phyloP scores from a whole-genome alignment of 345 rosid species.

The Salix exigua region DNA sequence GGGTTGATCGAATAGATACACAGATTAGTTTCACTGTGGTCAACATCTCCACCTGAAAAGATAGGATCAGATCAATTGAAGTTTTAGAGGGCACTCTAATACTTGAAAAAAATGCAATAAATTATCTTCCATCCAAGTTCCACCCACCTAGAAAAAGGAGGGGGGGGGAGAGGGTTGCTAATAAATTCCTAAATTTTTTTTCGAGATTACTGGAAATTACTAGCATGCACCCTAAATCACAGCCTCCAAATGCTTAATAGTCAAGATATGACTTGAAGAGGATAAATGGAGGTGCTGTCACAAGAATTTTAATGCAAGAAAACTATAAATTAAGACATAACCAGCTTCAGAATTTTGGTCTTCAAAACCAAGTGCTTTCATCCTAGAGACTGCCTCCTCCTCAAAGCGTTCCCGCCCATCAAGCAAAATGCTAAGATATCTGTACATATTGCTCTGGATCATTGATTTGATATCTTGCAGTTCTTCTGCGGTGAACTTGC shows the following conservation, averaged over 20 bases:
- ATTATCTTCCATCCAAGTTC: neutral
- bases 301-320: neutral
- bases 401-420: conserved; percentile 98
- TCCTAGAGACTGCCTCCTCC: conserved; percentile 66
- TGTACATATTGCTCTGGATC: conserved; percentile 96
- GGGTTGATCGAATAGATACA: conserved; percentile 77
- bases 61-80: neutral
- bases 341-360: conserved; percentile 53
- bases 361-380: conserved; percentile 32
- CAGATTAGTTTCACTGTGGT: conserved; percentile 36
- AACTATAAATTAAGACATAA: conserved; percentile 19
- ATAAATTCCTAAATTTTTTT: neutral
- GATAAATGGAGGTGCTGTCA: neutral
- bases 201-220: neutral
- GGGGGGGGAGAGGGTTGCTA: neutral
- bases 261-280: neutral
- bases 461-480: conserved; percentile 84
- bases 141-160: neutral
- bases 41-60: conserved; percentile 51
- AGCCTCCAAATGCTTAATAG: neutral
- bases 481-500: conserved; percentile 73
- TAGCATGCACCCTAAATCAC: neutral
- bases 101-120: neutral
- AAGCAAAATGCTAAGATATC: conserved; percentile 86
- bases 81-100: neutral